These are phyloP conservation scores for Phaeosphaeria sp. DNA, from an alignment of 2,329 filamentous ascomycete genomes.

Conservation along the genomic window DNA sequence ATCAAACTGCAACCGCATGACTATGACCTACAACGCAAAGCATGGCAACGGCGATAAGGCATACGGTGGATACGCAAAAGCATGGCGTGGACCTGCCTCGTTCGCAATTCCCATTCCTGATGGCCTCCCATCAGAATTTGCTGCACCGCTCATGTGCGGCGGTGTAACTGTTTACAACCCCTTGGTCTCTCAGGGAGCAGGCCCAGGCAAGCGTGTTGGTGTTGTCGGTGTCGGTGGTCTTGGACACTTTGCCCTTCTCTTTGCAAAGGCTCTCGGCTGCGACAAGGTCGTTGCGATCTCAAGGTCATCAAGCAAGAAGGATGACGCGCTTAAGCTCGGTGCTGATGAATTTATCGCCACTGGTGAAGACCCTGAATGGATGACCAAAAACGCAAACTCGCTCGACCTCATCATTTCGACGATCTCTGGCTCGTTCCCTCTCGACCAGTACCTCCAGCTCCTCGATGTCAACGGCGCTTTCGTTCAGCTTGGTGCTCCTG, in stretches of 20 bases:
- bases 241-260: conserved; percentile 75
- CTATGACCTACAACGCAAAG: conserved; percentile 55
- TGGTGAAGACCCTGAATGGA: conserved; percentile 65
- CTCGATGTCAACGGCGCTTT: conserved; percentile 66
- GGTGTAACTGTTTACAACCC: conserved; percentile 82
- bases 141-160: conserved; percentile 82
- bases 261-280: conserved; percentile 72
- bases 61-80: conserved; percentile 68
- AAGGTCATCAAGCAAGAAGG: conserved; percentile 65
- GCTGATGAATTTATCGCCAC: conserved; percentile 68
- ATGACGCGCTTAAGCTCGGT: conserved; percentile 65
- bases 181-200: conserved; percentile 75
- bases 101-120: conserved; percentile 78
- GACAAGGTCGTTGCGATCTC: conserved; percentile 71
- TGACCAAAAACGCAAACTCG: conserved; percentile 57
- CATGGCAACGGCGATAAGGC: conserved; percentile 66
- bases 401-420: conserved; percentile 67
- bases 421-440: conserved; percentile 62
- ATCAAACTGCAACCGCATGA: conserved; percentile 54
- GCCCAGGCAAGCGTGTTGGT: conserved; percentile 78
- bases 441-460: conserved; percentile 66
- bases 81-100: conserved; percentile 76
- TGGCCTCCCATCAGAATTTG: conserved; percentile 64
- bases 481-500: conserved; percentile 71
- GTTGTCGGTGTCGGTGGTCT: conserved; percentile 77